Evolutionary conservation across 2,329 filamentous ascomycete species (phyloP).

Genomic region (Exophiala mesophila): DNA sequence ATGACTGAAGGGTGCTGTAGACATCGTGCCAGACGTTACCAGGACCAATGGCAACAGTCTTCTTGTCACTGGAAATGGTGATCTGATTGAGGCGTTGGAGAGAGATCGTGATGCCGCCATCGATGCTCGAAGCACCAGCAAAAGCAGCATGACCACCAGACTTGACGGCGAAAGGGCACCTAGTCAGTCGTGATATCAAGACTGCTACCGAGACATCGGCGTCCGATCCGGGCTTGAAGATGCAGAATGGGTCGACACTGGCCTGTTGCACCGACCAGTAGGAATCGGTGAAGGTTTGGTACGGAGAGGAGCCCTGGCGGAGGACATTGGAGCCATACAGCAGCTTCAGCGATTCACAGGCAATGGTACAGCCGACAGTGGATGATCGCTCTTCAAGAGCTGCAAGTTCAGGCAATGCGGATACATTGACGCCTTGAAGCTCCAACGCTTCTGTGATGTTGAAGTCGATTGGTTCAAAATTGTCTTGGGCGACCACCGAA

Average conservation of each 20-base stretch:
- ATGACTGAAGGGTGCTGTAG: constrained; percentile 31
- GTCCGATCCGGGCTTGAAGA: constrained; percentile 31
- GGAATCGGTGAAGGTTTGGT: constrained; percentile 21
- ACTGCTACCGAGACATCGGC: constrained; percentile 32
- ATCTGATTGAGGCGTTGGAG: constrained; percentile 31
- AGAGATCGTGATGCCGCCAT: constrained; percentile 36
- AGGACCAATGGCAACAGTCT: constrained; percentile 29
- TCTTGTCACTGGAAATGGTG: constrained; percentile 28
- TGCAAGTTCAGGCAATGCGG: constrained; percentile 8
- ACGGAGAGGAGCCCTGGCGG: constrained; percentile 12
- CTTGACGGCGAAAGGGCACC: constrained; percentile 50
- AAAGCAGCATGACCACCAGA: constrained; percentile 57
- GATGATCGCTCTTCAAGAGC: constrained; percentile 8
- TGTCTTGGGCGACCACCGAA: constrained; percentile 2
- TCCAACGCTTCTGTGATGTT: constrained; percentile 17
- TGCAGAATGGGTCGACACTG: constrained; percentile 32
- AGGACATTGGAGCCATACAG: constrained; percentile 18
- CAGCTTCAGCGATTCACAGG: constrained; percentile 15
- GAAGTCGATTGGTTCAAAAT: constrained; percentile 16
- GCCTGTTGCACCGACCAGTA: constrained; percentile 38
- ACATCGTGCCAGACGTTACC: constrained; percentile 35
- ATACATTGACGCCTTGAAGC: constrained; percentile 11
- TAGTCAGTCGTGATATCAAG: constrained; percentile 29
- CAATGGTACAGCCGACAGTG: constrained; percentile 9
- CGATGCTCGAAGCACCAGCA: constrained; percentile 48